Percentiles rank a stretch among this genome's conserved stretches.
Conservation (phyloP, 2,329 filamentous ascomycete genomes). For the Nigrospora sphaerica region DNA sequence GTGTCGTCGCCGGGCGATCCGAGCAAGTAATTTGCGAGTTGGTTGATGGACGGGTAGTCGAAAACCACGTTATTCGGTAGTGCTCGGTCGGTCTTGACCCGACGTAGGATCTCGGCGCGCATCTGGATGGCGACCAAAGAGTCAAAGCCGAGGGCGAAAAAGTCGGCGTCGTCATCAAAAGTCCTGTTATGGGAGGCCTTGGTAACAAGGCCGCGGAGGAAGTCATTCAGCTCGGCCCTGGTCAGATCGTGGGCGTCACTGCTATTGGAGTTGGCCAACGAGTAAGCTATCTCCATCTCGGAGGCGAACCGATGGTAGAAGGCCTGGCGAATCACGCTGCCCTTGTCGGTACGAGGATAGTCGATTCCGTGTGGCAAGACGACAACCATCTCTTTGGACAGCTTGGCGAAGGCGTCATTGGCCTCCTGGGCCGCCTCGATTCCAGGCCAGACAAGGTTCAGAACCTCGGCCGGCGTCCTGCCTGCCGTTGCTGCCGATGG, state of each 20-base stretch:
- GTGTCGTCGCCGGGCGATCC: constrained; percentile 29
- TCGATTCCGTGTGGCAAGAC: constrained; percentile 33
- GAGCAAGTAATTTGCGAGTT: constrained; percentile 36
- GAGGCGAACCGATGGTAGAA: constrained; percentile 35
- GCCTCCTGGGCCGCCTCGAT: constrained; percentile 23
- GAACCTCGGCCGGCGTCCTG: constrained; percentile 14
- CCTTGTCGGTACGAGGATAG: constrained; percentile 46
- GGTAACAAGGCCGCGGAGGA: constrained; percentile 23
- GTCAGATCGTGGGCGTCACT: constrained; percentile 5
- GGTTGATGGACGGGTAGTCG: constrained; percentile 42
- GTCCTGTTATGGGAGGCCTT: constrained; percentile 16
- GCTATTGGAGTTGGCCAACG: constrained; percentile 14
- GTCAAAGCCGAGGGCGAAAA: constrained; percentile 52
- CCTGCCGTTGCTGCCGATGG: constrained; percentile 11
- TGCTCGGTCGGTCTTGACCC: constrained; percentile 38
- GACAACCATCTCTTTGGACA: constrained; percentile 41
- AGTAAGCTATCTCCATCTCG: constrained; percentile 34
- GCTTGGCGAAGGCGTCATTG: constrained; percentile 23
- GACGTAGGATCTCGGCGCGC: constrained; percentile 41
- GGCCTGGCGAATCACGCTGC: constrained; percentile 41
- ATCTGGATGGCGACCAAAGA: constrained; percentile 51
- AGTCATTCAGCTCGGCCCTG: constrained; percentile 9
- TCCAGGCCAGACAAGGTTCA: constrained; percentile 24
- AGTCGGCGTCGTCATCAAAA: constrained; percentile 37
- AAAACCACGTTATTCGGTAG: constrained; percentile 52